Percentiles rank a stretch among this genome's conserved stretches.
Evolutionary conservation across 495 filamentous ascomycete species (phyloP).

Genomic region (Oidiodendron maius): DNA sequence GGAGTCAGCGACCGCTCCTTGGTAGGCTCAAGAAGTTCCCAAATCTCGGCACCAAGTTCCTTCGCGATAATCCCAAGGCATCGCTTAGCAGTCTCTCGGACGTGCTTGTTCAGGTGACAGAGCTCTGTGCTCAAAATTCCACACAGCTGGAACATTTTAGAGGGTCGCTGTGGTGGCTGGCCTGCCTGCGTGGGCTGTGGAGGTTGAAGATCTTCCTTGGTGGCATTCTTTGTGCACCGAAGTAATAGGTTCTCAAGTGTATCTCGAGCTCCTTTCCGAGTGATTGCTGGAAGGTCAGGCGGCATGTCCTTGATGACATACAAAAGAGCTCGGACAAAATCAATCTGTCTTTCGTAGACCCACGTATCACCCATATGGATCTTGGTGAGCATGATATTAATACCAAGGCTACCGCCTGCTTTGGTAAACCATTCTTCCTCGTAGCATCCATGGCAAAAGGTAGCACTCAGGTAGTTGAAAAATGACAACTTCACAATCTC

Average conservation of each 20-base stretch:
- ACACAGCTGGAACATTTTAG: conserved; percentile 66
- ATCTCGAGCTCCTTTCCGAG: conserved; percentile 70
- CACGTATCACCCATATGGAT: conserved; percentile 78
- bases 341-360: conserved; percentile 72
- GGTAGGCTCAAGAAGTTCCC: conserved; percentile 79
- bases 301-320: conserved; percentile 99
- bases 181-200: conserved; percentile 26
- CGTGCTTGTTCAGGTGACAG: conserved; percentile 89
- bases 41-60: conserved; percentile 67
- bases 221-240: conserved; percentile 64
- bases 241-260: conserved; percentile 73
- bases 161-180: conserved; percentile 29
- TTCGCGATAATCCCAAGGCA: conserved; percentile 76
- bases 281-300: conserved; percentile 80
- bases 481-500: conserved; percentile 68
- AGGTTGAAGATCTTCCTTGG: conserved; percentile 68
- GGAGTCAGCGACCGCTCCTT: conserved; percentile 79
- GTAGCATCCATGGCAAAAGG: conserved; percentile 90
- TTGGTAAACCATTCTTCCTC: conserved; percentile 98
- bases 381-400: conserved; percentile 73
- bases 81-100: conserved; percentile 76
- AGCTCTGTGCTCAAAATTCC: conserved; percentile 80
- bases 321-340: conserved; percentile 79
- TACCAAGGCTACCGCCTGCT: conserved; percentile 82
- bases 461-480: conserved; percentile 71